A percentile compares a stretch with the other conserved stretches of the same genome.
Evolutionary conservation across 306 rosid genomes (phyloP).

Genomic region (Canavalia ensiformis): DNA sequence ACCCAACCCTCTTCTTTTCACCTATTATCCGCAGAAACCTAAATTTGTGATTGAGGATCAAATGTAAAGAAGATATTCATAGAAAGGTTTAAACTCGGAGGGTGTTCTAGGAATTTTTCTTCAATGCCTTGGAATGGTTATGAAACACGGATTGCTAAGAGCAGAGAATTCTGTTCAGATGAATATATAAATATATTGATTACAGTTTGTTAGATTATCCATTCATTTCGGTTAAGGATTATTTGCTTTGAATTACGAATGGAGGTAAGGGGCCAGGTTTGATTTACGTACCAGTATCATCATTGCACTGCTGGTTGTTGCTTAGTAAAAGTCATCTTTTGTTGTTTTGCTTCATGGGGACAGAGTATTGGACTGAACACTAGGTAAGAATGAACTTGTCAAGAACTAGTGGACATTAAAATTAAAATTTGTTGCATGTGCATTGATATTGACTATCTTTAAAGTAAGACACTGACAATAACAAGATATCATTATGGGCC

Average conservation of each 20-base stretch:
- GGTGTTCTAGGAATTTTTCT: not conserved
- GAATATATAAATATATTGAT: not conserved
- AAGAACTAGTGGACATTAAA: not conserved
- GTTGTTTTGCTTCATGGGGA: not conserved
- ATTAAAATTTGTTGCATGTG: not conserved
- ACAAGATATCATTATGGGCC: not conserved
- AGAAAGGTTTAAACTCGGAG: not conserved
- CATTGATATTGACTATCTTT: not conserved
- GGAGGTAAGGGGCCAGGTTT: not conserved
- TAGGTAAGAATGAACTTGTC: conserved; percentile 8
- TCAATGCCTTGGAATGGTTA: not conserved
- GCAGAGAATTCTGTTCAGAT: not conserved
- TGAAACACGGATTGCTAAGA: too few relatives aligned
- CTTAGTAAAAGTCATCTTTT: not conserved
- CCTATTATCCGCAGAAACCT: too few relatives aligned
- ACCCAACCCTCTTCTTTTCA: too few relatives aligned
- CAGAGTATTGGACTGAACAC: not conserved
- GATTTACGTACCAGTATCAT: not conserved
- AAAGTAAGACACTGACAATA: not conserved
- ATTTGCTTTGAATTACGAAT: not conserved
- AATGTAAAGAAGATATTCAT: too few relatives aligned
- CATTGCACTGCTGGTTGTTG: not conserved
- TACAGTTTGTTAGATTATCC: not conserved
- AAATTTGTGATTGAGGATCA: not conserved
- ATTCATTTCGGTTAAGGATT: not conserved